Percentiles rank a stretch among this genome's conserved stretches.
phyloP scores from a whole-genome alignment of 495 filamentous ascomycete species.

The Aspergillus heteromorphus region DNA sequence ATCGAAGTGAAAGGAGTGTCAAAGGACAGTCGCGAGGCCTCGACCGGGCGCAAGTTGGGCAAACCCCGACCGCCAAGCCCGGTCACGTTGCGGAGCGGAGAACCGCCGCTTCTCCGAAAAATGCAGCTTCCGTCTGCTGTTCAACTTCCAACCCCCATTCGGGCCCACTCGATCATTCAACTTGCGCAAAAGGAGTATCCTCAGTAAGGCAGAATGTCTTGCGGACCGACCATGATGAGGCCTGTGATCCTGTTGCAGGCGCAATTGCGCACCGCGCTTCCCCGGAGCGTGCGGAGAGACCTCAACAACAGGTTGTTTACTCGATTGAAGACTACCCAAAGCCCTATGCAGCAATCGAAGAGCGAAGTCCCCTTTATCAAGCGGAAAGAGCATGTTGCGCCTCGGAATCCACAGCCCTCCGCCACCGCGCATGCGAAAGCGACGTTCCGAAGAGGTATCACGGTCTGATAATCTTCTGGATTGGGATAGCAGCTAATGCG shows the following conservation, averaged over 20 bases:
- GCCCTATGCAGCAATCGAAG: slow-evolving; percentile 20
- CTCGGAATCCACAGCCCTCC: slow-evolving; percentile 12
- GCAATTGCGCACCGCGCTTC: slow-evolving; percentile 28
- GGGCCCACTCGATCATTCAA: not conserved
- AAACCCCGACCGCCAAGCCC: not conserved
- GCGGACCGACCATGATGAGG: slow-evolving; percentile 17
- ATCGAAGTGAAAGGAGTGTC: not conserved
- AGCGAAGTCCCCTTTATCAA: slow-evolving; percentile 17
- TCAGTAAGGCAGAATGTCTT: not conserved
- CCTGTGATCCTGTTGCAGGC: slow-evolving; percentile 29
- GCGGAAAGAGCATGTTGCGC: slow-evolving; percentile 13
- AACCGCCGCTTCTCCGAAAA: not conserved
- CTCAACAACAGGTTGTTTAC: slow-evolving; percentile 24
- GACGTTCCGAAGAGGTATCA: slow-evolving; percentile 27
- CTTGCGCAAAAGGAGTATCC: not conserved
- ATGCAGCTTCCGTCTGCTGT: not conserved
- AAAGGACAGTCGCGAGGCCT: no score
- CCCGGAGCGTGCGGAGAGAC: slow-evolving; percentile 21
- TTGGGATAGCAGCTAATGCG: slow-evolving; percentile 6
- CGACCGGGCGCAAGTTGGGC: no score
- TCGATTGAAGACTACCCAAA: slow-evolving; percentile 29
- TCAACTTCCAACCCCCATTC: not conserved
- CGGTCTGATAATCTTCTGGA: not conserved
- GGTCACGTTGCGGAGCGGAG: not conserved
- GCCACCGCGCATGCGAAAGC: slow-evolving; percentile 22